phyloP scores from a whole-genome alignment of 1,139 yeast species.

The Geotrichum europaeum region DNA sequence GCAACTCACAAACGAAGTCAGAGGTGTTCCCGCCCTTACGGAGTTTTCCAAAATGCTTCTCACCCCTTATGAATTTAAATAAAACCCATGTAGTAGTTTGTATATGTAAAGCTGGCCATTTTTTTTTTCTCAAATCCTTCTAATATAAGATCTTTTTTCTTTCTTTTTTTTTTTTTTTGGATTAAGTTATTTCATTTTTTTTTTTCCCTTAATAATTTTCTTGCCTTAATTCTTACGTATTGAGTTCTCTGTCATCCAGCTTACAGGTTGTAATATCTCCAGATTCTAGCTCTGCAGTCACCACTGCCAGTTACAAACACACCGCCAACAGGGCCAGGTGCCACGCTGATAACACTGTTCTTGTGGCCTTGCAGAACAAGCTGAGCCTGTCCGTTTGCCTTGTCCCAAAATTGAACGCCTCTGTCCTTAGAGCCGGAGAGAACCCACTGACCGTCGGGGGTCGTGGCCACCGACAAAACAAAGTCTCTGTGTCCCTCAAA shows the following conservation, averaged over 20 bases:
- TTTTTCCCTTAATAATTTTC: background rate
- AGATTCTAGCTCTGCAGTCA: slow-evolving; percentile 93
- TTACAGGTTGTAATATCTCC: slow-evolving; percentile 49
- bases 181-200: background rate
- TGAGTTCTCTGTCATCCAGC: background rate
- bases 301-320: slow-evolving; percentile 97
- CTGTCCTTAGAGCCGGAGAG: slow-evolving; percentile 95
- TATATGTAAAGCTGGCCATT: background rate
- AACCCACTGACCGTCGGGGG: slow-evolving; percentile 88
- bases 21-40: slow-evolving; percentile 81
- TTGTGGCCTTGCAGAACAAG: slow-evolving; percentile 96
- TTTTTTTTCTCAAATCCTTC: background rate
- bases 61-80: slow-evolving; percentile 25
- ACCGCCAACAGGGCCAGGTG: slow-evolving; percentile 74
- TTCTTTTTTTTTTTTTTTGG: background rate
- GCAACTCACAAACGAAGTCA: slow-evolving; percentile 83
- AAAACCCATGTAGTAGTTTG: background rate
- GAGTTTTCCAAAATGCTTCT: slow-evolving; percentile 40
- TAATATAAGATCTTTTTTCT: background rate
- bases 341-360: slow-evolving; percentile 91
- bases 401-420: slow-evolving; percentile 97
- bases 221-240: background rate
- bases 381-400: slow-evolving; percentile 83
- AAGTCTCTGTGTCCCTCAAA: slow-evolving; percentile 95
- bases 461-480: slow-evolving; percentile 87